A percentile compares a stretch with the other conserved stretches of the same genome.
Conservation (phyloP, 2,329 filamentous ascomycete species). For the Exophiala calicioides region DNA sequence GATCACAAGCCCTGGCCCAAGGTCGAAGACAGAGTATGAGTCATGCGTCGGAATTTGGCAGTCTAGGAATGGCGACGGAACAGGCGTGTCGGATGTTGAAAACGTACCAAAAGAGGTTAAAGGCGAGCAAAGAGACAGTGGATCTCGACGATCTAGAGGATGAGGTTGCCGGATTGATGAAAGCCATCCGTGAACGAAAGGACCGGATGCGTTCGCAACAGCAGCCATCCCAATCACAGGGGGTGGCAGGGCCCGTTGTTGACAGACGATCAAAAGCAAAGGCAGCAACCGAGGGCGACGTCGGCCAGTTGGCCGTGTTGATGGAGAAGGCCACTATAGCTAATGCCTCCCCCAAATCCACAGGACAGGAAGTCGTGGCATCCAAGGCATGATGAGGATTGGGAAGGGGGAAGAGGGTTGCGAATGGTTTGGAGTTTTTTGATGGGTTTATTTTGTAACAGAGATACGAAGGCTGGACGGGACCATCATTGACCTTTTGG, state of each 20-base stretch:
- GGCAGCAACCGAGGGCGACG: slow-evolving; percentile 17
- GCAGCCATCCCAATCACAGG: neutral
- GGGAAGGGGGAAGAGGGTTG: too few relatives aligned
- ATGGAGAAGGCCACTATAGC: slow-evolving; percentile 20
- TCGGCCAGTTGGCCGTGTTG: slow-evolving; percentile 22
- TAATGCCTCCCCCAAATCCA: slow-evolving; percentile 8
- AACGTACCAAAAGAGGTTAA: slow-evolving; percentile 59
- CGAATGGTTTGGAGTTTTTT: neutral
- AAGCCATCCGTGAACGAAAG: slow-evolving; percentile 44
- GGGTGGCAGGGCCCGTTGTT: neutral
- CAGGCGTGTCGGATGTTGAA: slow-evolving; percentile 59
- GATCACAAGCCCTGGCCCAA: slow-evolving; percentile 45
- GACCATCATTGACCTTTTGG: neutral
- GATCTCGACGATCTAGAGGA: slow-evolving; percentile 57
- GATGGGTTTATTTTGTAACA: neutral
- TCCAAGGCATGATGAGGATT: neutral
- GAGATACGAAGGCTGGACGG: neutral
- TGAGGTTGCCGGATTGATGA: slow-evolving; percentile 54
- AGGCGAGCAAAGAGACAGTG: slow-evolving; percentile 45
- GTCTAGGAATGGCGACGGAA: slow-evolving; percentile 56
- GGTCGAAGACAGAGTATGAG: slow-evolving; percentile 33
- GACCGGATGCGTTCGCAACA: slow-evolving; percentile 2
- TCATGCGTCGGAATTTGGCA: slow-evolving; percentile 46
- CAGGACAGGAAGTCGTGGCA: slow-evolving; percentile 1
- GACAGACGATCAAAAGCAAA: slow-evolving; percentile 10